Evolutionary conservation across 2,329 filamentous ascomycete species (phyloP), one percentile per base, ranked within the genome.

Genomic region (Byssochlamys sp.): DNA sequence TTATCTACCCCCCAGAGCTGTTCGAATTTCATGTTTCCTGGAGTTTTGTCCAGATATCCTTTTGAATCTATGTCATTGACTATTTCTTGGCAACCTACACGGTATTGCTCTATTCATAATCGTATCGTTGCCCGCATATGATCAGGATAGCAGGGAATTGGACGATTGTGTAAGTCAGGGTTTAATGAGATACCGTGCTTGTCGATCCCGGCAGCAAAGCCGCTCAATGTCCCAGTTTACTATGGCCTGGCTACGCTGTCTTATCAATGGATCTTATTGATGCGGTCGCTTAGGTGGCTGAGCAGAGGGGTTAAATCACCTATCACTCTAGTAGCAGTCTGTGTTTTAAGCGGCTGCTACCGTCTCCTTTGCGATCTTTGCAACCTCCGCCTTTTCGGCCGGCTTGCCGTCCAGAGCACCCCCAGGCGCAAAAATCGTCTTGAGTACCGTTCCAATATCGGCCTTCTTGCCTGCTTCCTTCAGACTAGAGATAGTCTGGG

Each of bases 381-480:
- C 71, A 45, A 79, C 72, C 28, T 76, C 69, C 29, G 68, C 65
- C 39, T 70, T 73, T 55, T 77, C 73, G 1, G 73, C 74, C 12
- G 74, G 71, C 62, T 78, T 77, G 45, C 74, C 75, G 48, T 76
- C 69, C 53, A 80, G 62, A 12, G 68, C 61, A 14, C 77, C 77
- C 10, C 73, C 75, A 1, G 66, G 61, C 28, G 69, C 69, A 60
- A 78, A 70, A 4, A 79, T 62, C 28, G 69, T 63, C 60, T 77
- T 78, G 55, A 80, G 66, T 6, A 80, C 63, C 24, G 58, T 61
- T 11, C 76, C 76, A 10, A 70, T 60, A 39, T 71, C 65, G 10
- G 70, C 58, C 58, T 74, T 77, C 45, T 65, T 63, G 24, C 71
- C 71, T 5, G 70, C 64, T 14, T 63, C 64, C 58, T 71, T 69